Base-by-base conservation (phyloP, 352 stramenopile genomes). In the Aphanomyces cochlioides region DNA sequence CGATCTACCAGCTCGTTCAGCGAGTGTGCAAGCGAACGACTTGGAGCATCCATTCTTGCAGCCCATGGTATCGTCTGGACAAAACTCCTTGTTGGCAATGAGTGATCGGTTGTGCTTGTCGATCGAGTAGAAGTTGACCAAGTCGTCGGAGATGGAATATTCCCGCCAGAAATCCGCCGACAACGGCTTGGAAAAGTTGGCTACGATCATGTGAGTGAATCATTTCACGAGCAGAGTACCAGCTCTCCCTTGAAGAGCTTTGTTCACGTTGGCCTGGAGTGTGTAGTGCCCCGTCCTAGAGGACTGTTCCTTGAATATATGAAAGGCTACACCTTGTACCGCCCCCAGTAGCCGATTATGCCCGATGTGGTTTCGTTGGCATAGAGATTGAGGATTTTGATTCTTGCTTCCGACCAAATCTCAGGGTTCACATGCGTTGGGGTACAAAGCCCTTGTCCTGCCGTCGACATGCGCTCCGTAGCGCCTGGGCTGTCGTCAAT, bases 41-140 rank as follows among this genome's bases (percentile, higher is more conserved):
- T 73, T 77, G 40, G 75, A 74, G 54, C 84, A 92, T 56, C 76
- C 54, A 59, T 87, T 60, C 7, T 65, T n/a, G 45, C 84, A 92
- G 0, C 82, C 79, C 7, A 85, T 64, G 6, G 47, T 78, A 1
- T 65, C 76, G 47, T 85, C 73, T 0, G 56, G 37, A 7, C 73
- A 73, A 77, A 88, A 2, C 56, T 28, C 15, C 0, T 13, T 7
- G 19, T 5, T 12, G 21, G 43, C 45, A 7, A 69, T 41, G 8
- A 8, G 7, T 3, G 61, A 17, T 10, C 53, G 17, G 2, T 69
- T 69, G 45, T 36, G 6, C 3, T 69, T 60, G 21, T 28, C 36
- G 47, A 69, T 8, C 10, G 63, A 67, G 40, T 69, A 69, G 21
- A 37, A 69, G 12, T 63, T 58, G 45, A 90, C 84, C 0, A 89